Percentiles rank a stretch among this genome's conserved stretches.
phyloP scores from a whole-genome alignment of 2,329 filamentous ascomycete genomes.

The Diaporthe vaccinii region DNA sequence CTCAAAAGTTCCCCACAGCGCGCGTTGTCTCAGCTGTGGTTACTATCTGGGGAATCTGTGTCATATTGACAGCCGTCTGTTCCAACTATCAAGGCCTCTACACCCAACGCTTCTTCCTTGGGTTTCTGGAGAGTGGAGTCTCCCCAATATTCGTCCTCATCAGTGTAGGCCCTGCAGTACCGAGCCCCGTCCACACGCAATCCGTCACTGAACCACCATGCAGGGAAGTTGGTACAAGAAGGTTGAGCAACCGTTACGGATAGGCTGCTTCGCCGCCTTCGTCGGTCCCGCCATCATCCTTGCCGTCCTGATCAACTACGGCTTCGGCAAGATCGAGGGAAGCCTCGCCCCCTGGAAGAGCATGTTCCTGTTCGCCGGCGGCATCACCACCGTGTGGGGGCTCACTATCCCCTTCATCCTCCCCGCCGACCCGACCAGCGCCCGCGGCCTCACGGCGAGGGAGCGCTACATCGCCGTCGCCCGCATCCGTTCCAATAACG shows the following conservation, averaged over 20 bases:
- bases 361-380: conserved; percentile 46
- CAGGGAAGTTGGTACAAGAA: conserved; percentile 14
- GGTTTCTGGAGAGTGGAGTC: conserved; percentile 10
- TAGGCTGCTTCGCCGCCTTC: not conserved
- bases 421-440: conserved; percentile 63
- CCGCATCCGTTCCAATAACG: conserved; percentile 80
- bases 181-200: no score
- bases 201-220: not conserved
- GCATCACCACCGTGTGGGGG: conserved; percentile 45
- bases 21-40: not conserved
- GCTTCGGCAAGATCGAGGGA: conserved; percentile 1
- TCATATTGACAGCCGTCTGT: not conserved
- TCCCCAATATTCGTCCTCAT: conserved; percentile 17
- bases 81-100: not conserved
- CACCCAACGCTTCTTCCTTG: conserved; percentile 9
- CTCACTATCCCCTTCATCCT: conserved; percentile 44
- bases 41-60: not conserved
- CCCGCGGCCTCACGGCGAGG: conserved; percentile 71
- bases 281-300: conserved; percentile 13
- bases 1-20: not conserved
- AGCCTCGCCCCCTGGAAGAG: conserved; percentile 45
- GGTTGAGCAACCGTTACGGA: not conserved
- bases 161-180: not conserved
- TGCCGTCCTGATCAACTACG: conserved; percentile 13
- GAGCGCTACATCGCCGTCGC: conserved; percentile 79